Evolutionary conservation across 2,329 filamentous ascomycete genomes (phyloP), one percentile per base, ranked within the genome.

Genomic region (Didymella keratinophila): DNA sequence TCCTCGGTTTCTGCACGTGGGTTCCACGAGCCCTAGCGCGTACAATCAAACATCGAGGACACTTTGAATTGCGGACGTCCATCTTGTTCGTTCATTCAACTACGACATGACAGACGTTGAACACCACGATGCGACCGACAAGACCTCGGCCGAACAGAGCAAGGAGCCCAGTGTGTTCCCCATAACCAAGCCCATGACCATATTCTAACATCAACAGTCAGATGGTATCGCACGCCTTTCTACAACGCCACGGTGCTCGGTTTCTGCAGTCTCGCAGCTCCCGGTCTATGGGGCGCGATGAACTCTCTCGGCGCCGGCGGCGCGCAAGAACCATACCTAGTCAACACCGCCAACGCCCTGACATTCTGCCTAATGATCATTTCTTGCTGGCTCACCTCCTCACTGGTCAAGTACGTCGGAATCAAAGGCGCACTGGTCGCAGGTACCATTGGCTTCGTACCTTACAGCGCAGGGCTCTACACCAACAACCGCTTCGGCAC

Each of bases 181-280:
- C 3, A 9, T 10, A 10, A 10, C 11, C 23, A 11, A 12, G 5
- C 11, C 2, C 34, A 14, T 46, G 10, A 12, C 8, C 10, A n/a
- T 14, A n/a, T 20, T 16, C 25, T 44, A 23, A n/a, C 32, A 39
- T n/a, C 16, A 16, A 44, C 16, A 85, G 84, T 84, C 12, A 86
- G 82, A 80, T 90, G 88, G 88, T 84, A 90, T 69, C 84, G 87
- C 23, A 88, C 87, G 1, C 89, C 88, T 0, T 87, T 89, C 63
- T 91, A 85, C 78, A 91, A 91, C 76, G 86, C 88, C 51, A 83
- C 87, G 27, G 83, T 92, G 39, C 83, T 91, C 1, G 89, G 89
- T 0, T 73, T 90, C 11, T 90, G 87, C 75, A 90, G 89, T 68
- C 84, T 91, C 58, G 79, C 86, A 2, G 88, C 88, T 0, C 65